Percentiles rank a stretch among this genome's conserved stretches.
Evolutionary conservation across 306 rosid species (phyloP).

Genomic region (Lathyrus tuberosus): DNA sequence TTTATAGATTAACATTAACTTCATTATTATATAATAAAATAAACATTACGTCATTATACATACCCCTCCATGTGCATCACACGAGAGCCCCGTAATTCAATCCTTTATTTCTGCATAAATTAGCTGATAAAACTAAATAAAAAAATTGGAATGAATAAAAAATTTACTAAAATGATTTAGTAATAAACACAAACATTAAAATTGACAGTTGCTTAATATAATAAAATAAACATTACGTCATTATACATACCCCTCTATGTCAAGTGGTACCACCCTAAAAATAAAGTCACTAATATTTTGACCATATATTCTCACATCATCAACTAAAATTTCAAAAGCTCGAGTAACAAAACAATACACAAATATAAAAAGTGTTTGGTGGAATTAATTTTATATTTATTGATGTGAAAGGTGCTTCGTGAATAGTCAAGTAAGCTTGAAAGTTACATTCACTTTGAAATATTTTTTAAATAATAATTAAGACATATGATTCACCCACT

Average conservation of each 20-base stretch:
- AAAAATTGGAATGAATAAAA: neutral
- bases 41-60: neutral
- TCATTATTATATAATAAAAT: neutral
- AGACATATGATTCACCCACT: slow-evolving; percentile 49
- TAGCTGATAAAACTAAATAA: neutral
- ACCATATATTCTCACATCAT: slow-evolving; percentile 38
- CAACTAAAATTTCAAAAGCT: slow-evolving; percentile 38
- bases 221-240: too few species aligned
- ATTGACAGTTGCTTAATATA: too few species aligned
- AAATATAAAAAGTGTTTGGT: slow-evolving; percentile 33
- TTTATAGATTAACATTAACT: neutral
- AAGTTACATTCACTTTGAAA: slow-evolving; percentile 46
- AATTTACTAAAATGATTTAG: too few species aligned
- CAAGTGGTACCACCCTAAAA: slow-evolving; percentile 42
- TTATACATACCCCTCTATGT: too few species aligned
- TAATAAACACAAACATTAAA: too few species aligned
- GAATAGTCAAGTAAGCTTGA: slow-evolving; percentile 49
- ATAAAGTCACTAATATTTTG: slow-evolving; percentile 37
- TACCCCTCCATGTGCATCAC: slow-evolving; percentile 3
- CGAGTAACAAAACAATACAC: slow-evolving; percentile 16
- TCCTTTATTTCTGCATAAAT: neutral
- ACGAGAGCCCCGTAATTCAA: slow-evolving; percentile 1
- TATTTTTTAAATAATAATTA: neutral
- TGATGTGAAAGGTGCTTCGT: slow-evolving; percentile 57
- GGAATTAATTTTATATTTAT: slow-evolving; percentile 41